phyloP scores from a whole-genome alignment of 75 land plant genomes.

The Chamaecyparis obtusa region DNA sequence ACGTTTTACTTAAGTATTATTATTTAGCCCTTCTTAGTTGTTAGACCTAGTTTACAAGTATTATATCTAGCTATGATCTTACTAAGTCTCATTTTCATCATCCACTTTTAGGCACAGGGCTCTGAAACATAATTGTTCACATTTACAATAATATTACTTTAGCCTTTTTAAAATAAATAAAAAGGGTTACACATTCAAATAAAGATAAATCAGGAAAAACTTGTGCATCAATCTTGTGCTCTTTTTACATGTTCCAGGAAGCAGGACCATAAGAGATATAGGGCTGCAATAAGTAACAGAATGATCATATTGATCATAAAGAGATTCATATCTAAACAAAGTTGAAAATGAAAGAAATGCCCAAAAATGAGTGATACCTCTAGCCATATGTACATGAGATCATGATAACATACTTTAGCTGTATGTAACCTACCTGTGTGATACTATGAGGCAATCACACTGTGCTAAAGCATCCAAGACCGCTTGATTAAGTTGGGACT shows the following conservation, averaged over 20 bases:
- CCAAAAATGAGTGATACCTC: background rate
- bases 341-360: background rate
- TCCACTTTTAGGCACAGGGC: too few relatives aligned
- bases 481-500: conserved; percentile 2
- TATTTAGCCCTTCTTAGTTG: too few relatives aligned
- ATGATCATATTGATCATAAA: background rate
- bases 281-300: background rate
- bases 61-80: too few relatives aligned
- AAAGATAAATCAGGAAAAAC: background rate
- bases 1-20: too few relatives aligned
- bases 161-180: too few relatives aligned
- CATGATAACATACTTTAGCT: background rate
- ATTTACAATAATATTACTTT: too few relatives aligned
- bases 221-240: background rate
- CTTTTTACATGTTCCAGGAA: background rate
- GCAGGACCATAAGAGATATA: background rate
- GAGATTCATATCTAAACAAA: background rate
- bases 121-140: too few relatives aligned
- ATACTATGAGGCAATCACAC: conserved; percentile 30
- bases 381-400: background rate
- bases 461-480: conserved; percentile 15
- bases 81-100: too few relatives aligned
- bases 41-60: too few relatives aligned
- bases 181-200: background rate
- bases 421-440: conserved; percentile 40